Base-by-base conservation (phyloP, 495 filamentous ascomycete species). In the Penicillium canescens region DNA sequence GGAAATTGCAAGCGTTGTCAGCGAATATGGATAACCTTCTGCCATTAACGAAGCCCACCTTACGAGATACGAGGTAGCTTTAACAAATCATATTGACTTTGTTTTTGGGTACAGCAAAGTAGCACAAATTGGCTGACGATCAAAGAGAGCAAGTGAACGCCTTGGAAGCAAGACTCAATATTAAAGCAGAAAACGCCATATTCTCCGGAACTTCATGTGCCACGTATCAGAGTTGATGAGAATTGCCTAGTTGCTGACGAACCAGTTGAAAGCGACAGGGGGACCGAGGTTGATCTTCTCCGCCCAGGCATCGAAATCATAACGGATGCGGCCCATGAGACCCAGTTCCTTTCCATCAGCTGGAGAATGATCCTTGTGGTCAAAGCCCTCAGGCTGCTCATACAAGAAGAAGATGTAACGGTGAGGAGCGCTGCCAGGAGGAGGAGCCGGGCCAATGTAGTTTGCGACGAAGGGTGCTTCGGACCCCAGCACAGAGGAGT, bases 391-490 rank as follows among this genome's bases (percentile, higher is more conserved):
- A 0, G 82, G 82, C 67, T 85, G 76, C 65, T 82, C 78, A 57
- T 79, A 85, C 23, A 85, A 57, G 59, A 85, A 64, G 59, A 83
- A 84, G 11, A 75, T 47, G 57, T 86, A 84, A 7, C 82, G 79
- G 61, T 85, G 82, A 1, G 80, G 79, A 4, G 69, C 51, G 50
- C 79, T 79, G 13, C 65, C 57, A 13, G 70, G 72, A 11, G 82
- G 82, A 11, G 82, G 82, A 18, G 61, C 73, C 20, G 82, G 81
- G 0, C 70, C 73, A 54, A 77, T 71, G 39, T 79, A 85, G 26
- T 77, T 74, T 13, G 73, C 70, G 33, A 79, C 55, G 40, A 72
- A 71, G 12, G 72, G 65, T 1, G 50, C 57, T 3, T 49, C 55
- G 10, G 50, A 47, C 24, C 59, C 63, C 38, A 62, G 45, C 41